phyloP scores from a whole-genome alignment of 2,329 filamentous ascomycete genomes.

The Colletotrichum truncatum region DNA sequence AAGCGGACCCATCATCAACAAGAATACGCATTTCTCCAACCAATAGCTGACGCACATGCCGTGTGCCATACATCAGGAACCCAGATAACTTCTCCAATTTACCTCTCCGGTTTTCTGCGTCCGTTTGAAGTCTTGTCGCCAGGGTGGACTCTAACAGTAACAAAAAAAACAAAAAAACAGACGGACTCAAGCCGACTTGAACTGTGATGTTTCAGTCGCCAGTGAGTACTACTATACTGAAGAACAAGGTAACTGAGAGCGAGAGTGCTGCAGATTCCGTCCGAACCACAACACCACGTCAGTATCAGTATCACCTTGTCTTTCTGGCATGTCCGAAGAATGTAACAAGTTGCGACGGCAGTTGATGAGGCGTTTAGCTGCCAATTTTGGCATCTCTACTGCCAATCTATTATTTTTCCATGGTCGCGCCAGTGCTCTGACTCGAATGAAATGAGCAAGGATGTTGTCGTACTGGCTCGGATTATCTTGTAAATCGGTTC shows the following conservation, averaged over 20 bases:
- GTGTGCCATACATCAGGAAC: neutral
- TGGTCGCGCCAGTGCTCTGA: neutral
- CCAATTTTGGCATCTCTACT: neutral
- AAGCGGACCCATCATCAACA: neutral
- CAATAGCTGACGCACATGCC: neutral
- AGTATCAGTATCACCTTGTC: neutral
- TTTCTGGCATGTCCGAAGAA: neutral
- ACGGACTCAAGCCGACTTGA: neutral
- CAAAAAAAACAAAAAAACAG: neutral
- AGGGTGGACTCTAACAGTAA: neutral
- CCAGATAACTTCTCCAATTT: too few species aligned
- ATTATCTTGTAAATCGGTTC: too few species aligned
- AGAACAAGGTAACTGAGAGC: neutral
- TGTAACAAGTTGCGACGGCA: neutral
- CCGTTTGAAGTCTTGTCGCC: neutral
- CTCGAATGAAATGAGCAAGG: neutral
- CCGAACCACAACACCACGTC: neutral
- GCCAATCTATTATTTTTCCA: neutral
- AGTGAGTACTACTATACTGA: neutral
- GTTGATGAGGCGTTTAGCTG: neutral
- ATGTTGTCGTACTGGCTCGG: too few species aligned
- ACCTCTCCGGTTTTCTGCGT: conserved; percentile 1
- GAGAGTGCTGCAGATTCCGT: neutral
- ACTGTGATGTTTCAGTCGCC: neutral
- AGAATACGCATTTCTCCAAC: neutral